Base-by-base conservation (phyloP, 164 flowering plant species). In the Stephania yunnanensis region DNA sequence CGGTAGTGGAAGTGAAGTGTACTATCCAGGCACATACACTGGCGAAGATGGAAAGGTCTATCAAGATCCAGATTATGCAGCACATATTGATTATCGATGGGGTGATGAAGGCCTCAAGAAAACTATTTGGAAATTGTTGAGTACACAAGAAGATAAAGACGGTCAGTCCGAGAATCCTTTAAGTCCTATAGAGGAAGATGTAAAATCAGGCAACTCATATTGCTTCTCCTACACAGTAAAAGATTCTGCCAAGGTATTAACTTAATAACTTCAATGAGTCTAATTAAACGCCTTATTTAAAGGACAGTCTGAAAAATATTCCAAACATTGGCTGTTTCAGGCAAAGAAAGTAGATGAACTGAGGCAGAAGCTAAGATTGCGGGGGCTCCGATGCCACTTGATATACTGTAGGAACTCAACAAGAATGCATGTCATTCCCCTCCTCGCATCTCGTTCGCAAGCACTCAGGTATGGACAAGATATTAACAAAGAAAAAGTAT, bases 51-150 rank as follows among this genome's bases (percentile, higher is more conserved):
- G 93, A 42, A 88, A 82, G 76, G 86, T 86, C 50, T 70, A 71
- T 69, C 87, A 90, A 0, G 98, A 94, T 77, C 90, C 87, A 10
- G 97, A 94, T 75, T 94, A 94, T 80, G 87, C 89, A 6, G 78
- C 92, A 3, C 98, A 94, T 78, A 91, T 92, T 77, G 97, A 90
- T 15, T 94, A 94, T 74, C 90, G 95, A 5, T 94, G 98, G 98
- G 98, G 97, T 30, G 79, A 71, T 69, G 97, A 92, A 15, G 98
- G 98, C 45, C 75, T 94, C 15, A 89, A 88, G 86, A 94, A 83
- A 77, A 94, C 98, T 10, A 84, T 94, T 65, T 85, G 85, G 87
- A 94, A 91, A 83, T 79, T 91, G 69, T 86, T 89, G 92, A 86
- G 86, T 73, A 70, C 89, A 55, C 22, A 82, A 30, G 93, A 89